These are phyloP conservation scores for Aspergillus sclerotiicarbonarius DNA, from an alignment of 495 filamentous ascomycete genomes.

Conservation along the genomic window DNA sequence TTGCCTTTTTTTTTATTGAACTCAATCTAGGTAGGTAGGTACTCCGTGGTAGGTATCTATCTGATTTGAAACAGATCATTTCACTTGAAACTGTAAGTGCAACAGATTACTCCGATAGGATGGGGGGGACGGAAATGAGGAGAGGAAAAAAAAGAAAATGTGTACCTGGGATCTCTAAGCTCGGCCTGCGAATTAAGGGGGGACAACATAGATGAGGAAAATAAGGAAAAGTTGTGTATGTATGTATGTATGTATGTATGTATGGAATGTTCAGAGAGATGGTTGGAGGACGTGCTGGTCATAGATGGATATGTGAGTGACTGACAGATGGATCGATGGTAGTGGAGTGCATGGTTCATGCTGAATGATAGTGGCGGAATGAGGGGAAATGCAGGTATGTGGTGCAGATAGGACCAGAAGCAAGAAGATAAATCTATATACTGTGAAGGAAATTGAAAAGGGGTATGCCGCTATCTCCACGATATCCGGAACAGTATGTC, in stretches of 20 bases:
- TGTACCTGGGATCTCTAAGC: not conserved
- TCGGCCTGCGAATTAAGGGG: not conserved
- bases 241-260: slow-evolving; percentile 5
- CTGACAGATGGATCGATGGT: too few species aligned
- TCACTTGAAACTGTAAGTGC: too few species aligned
- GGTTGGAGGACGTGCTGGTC: too few species aligned
- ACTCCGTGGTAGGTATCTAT: not conserved
- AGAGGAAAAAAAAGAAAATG: not conserved
- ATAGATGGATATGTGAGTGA: too few species aligned
- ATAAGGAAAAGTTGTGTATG: not conserved
- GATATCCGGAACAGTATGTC: not conserved
- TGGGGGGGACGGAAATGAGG: not conserved
- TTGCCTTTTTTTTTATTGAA: slow-evolving; percentile 1
- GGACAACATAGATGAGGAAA: not conserved
- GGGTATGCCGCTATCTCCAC: not conserved
- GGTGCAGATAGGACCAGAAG: not conserved
- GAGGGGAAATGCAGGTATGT: too few species aligned
- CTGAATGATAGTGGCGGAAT: not conserved
- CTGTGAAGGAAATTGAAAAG: not conserved
- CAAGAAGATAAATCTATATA: not conserved
- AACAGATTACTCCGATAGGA: not conserved
- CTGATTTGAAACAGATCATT: not conserved
- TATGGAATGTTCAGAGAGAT: not conserved
- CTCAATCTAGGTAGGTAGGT: not conserved
- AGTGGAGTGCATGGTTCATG: not conserved